Evolutionary conservation across 805 yeast species (phyloP), one percentile per base, ranked within the genome.

Genomic region (Pichia gijzeniarum): DNA sequence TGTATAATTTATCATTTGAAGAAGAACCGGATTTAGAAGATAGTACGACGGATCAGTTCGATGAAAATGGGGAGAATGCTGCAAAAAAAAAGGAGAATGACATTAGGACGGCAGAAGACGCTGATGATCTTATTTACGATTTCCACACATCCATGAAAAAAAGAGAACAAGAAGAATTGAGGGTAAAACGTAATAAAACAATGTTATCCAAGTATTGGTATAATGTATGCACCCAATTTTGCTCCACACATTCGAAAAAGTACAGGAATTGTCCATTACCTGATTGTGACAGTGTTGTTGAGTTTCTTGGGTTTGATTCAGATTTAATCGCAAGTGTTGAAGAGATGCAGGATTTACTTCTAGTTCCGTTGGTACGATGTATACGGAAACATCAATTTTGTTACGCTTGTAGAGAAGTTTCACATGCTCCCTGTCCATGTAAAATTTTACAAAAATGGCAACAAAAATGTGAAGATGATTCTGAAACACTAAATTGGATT

Each of bases 401-500:
- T 59, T 82, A 81, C 53, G 67, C 71, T 21, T 93, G 99, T 59
- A 70, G 70, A 46, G 91, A 84, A 53, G 40, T 27, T 16, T 80
- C 82, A 53, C 99, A 93, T 63, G 63, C 78, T 9, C 98, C 98
- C 0, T 74, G 84, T n/a, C 85, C 93, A 2, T 93, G 99, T 59
- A 64, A 63, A 52, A 60, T 85, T 3, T 82, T 82, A 0, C 70
- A 71, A 44, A 61, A 64, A 38, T 93, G 99, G 99, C 70, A 82
- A 28, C 70, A 74, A 40, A 84, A 87, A 56, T 85, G 95, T 51
- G 73, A 73, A 49, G 93, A 88, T 59, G 98, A 93, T 59, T 79
- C 93, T 0, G 96, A 86, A 55, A 88, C 96, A 14, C 74, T 82
- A 2, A 78, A 82, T 56, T 93, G 98, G 97, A 80, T 93, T 20